Base-by-base conservation (phyloP, 805 yeast genomes). In the Vanderwaltozyma tropicalis region DNA sequence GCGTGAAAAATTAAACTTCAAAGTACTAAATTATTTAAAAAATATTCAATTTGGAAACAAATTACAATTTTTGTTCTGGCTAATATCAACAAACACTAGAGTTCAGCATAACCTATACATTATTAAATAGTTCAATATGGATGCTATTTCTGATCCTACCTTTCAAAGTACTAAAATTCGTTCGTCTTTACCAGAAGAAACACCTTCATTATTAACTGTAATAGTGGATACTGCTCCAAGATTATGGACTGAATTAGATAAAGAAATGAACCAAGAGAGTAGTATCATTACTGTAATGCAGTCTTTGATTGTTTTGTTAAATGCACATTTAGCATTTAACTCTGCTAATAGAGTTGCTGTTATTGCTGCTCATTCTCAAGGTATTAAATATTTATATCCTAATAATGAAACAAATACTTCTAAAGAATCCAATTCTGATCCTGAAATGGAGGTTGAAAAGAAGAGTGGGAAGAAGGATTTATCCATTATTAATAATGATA, bases 271-370 rank as follows among this genome's bases (percentile, higher is more conserved):
- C 2, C 28, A 24, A 27, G 35, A 61, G 32, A 52, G 71, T n/a
- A 52, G 75, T 31, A 58, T 85, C 17, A 21, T 34, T 11, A 76
- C 77, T 31, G 76, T 80, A 7, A 58, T 81, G 6, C 71, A 80
- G 44, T 66, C 88, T 2, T 52, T 88, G 8, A 59, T 86, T 24
- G 86, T 92, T 18, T 78, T 81, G 50, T 57, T 88, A 36, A 92
- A 92, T 57, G 87, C 94, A 1, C 98, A 92, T 57, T 57, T 92
- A 33, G 79, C 97, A 0, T 67, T 85, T 35, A 84, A 84, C 58
- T 83, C 82, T 47, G 76, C 87, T 27, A 92, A 92, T 57, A 74
- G 74, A 51, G 94, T 89, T 9, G 81, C 92, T 2, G 74, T 89
- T 13, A 72, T 88, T 28, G 81, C 85, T 1, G 79, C 85, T 16